Percentiles rank a stretch among this genome's conserved stretches.
These are phyloP conservation scores for Dissophora ornata DNA, from an alignment of 192 early-diverging fungal species.

Conservation along the genomic window DNA sequence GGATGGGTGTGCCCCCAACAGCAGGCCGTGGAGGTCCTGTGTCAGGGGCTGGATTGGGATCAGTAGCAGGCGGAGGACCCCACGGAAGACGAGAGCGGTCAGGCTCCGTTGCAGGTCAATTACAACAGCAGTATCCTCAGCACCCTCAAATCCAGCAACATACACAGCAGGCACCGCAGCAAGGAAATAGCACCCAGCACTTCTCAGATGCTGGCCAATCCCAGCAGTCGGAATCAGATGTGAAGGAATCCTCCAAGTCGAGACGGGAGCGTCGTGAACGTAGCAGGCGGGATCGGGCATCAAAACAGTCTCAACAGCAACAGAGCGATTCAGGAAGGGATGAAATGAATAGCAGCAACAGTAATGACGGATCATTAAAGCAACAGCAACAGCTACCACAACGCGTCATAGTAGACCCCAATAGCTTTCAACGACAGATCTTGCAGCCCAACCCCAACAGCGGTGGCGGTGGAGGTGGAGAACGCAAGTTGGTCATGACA, in stretches of 20 bases:
- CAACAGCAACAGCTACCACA: conserved; percentile 21
- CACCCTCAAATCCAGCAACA: conserved; percentile 8
- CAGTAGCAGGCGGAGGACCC: background rate
- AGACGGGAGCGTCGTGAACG: conserved; percentile 25
- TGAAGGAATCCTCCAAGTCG: conserved; percentile 32
- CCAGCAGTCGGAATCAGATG: conserved; percentile 25
- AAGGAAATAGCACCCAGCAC: conserved; percentile 1
- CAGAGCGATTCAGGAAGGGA: conserved; percentile 9
- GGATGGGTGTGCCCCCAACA: background rate
- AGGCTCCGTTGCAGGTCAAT: conserved; percentile 8
- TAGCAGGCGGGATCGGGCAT: conserved; percentile 19
- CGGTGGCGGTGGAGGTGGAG: conserved; percentile 11
- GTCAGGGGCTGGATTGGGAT: background rate
- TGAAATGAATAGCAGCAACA: conserved; percentile 5
- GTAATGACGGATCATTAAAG: conserved; percentile 20
- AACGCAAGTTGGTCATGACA: conserved; percentile 10
- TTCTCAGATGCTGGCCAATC: conserved; percentile 6
- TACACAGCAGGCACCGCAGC: conserved; percentile 10
- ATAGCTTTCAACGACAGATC: conserved; percentile 50
- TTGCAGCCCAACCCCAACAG: conserved; percentile 30
- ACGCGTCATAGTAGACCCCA: conserved; percentile 51
- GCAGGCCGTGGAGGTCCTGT: background rate
- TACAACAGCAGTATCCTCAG: conserved; percentile 13
- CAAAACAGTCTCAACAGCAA: conserved; percentile 3
- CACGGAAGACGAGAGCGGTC: conserved; percentile 24